Base-by-base conservation (phyloP, 1,284 basidiomycete genomes). In the Peniophora sp. region DNA sequence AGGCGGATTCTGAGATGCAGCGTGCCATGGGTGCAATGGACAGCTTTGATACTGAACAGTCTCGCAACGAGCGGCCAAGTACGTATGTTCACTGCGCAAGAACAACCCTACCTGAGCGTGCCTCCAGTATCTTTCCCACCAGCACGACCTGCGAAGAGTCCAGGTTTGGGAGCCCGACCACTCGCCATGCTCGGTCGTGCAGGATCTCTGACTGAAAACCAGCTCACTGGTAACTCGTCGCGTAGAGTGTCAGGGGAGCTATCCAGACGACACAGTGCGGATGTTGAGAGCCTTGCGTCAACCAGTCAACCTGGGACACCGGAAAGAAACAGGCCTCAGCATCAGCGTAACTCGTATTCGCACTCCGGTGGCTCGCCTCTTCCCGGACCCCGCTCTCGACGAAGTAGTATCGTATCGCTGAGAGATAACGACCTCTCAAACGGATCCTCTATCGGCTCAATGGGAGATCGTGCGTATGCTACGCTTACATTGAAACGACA, bases 1-100 rank as follows among this genome's bases (percentile, higher is more conserved):
- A 85, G 17, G 74, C 79, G 50, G 81, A 88, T 58, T 84, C 83
- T 2, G 82, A 83, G 58, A 88, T 89, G 85, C 81, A 80, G 50
- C 71, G 77, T 47, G 79, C 71, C n/a, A 76, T 89, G 61, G 71
- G 77, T 36, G 77, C 70, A 14, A 60, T 77, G 50, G 75, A 81
- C 47, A 81, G 73, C 56, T 77, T 68, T 56, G 76, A 74, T 27
- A 66, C 64, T 20, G 68, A 69, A 41, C 66, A 58, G 20, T 49
- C 32, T 25, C 49, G 47, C 34, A 55, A 52, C 48, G 59, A 11
- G 36, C 62, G 50, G 27, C 58, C 59, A 23, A 53, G 60, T 59
- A 51, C 19, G 62, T 56, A 23, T 25, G 16, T 6, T 17, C n/a
- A 36, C 34, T 10, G 34, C 10, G 34, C 34, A 36, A n/a, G 34